A percentile compares a stretch with the other conserved stretches of the same genome.
Evolutionary conservation across 129 eudicot genomes (phyloP).

Genomic region (Chrysanthemum makinoi): DNA sequence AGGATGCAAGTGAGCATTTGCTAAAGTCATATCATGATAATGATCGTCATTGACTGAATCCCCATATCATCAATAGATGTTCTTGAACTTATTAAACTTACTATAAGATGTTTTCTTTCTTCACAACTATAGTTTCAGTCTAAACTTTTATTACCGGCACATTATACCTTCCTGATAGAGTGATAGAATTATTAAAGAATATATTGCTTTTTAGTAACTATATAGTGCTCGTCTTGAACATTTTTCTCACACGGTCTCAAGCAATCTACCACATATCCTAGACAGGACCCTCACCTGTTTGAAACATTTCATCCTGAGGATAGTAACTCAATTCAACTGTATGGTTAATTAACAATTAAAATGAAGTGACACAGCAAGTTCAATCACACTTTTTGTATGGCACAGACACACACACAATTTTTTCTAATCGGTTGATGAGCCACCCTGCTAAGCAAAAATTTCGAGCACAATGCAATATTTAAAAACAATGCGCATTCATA

Average conservation of each 20-base stretch:
- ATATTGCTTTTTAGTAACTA: not conserved
- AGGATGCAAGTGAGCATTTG: slow-evolving; percentile 3
- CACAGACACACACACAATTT: too few relatives aligned
- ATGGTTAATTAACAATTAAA: too few relatives aligned
- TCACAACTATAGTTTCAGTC: not conserved
- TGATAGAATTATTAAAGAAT: not conserved
- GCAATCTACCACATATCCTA: not conserved
- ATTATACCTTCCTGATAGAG: not conserved
- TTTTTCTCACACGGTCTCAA: not conserved
- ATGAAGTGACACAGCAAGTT: too few relatives aligned
- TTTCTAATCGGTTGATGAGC: too few relatives aligned
- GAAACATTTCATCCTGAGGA: not conserved
- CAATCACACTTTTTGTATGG: too few relatives aligned
- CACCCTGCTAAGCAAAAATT: too few relatives aligned
- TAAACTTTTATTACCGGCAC: not conserved
- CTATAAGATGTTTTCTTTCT: not conserved
- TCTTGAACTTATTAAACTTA: not conserved
- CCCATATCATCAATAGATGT: not conserved
- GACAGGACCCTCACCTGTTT: not conserved
- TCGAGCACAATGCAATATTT: too few relatives aligned
- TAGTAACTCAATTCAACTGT: not conserved
- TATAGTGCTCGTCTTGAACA: not conserved
- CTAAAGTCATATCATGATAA: not conserved
- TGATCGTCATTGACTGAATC: not conserved
- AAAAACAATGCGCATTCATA: too few relatives aligned